Conservation (phyloP, 495 filamentous ascomycete genomes). For the Pyrenula aspistea region DNA sequence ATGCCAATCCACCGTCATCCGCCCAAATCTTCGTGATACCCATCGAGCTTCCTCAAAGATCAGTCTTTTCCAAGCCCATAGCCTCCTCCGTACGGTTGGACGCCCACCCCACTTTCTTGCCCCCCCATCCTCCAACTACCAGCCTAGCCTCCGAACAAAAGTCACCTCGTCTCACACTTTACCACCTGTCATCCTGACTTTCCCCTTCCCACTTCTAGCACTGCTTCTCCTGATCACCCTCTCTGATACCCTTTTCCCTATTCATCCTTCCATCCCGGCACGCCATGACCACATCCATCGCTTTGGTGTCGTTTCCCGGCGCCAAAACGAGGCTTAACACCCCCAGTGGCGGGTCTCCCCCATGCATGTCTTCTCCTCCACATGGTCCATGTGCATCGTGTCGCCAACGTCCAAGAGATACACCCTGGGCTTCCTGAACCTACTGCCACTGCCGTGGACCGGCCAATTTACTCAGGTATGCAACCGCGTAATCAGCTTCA, state of each 20-base stretch:
- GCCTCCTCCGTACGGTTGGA: background rate
- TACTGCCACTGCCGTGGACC: background rate
- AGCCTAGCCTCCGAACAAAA: background rate
- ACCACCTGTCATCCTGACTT: background rate
- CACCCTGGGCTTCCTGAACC: background rate
- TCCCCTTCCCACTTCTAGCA: background rate
- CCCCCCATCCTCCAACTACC: background rate
- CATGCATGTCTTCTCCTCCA: background rate
- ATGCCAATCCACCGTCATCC: background rate
- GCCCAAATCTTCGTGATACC: no score
- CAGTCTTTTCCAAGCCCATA: background rate
- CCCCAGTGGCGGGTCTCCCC: background rate
- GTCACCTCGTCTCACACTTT: background rate
- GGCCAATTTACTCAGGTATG: background rate
- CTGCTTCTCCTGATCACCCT: background rate
- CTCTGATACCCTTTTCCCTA: background rate
- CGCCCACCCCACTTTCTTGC: background rate
- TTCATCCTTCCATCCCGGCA: background rate
- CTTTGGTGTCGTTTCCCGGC: background rate
- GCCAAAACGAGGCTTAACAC: background rate
- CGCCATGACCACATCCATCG: background rate
- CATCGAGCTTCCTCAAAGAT: no score
- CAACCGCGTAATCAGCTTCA: background rate
- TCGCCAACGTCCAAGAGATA: background rate
- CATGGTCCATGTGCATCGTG: background rate